These are phyloP conservation scores for Dothistroma septosporum DNA, from an alignment of 2,329 filamentous ascomycete species.

Conservation along the genomic window DNA sequence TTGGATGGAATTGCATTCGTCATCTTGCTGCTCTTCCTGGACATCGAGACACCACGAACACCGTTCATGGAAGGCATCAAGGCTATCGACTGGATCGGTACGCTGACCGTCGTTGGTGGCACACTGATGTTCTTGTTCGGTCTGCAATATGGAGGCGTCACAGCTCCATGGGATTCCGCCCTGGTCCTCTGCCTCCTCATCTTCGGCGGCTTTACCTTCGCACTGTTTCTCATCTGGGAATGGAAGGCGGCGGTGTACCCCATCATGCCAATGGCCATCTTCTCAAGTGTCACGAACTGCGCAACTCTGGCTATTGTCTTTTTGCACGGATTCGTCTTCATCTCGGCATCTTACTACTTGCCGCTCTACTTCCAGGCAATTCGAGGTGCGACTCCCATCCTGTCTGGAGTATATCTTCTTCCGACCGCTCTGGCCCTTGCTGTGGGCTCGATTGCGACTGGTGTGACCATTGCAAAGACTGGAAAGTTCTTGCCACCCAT, in stretches of 20 bases:
- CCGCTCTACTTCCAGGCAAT: slow-evolving; percentile 82
- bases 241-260: slow-evolving; percentile 70
- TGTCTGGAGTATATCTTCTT: slow-evolving; percentile 61
- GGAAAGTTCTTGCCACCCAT: slow-evolving; percentile 50
- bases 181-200: slow-evolving; percentile 73
- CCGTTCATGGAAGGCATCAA: slow-evolving; percentile 58
- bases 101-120: slow-evolving; percentile 64
- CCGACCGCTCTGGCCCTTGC: slow-evolving; percentile 35
- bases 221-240: slow-evolving; percentile 68
- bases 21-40: slow-evolving; percentile 59
- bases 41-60: slow-evolving; percentile 64
- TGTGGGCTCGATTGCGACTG: slow-evolving; percentile 32
- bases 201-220: slow-evolving; percentile 60
- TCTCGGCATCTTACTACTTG: slow-evolving; percentile 71
- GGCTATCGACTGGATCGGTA: slow-evolving; percentile 64
- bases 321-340: slow-evolving; percentile 72
- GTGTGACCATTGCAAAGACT: slow-evolving; percentile 44
- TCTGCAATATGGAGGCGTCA: slow-evolving; percentile 76
- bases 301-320: slow-evolving; percentile 64
- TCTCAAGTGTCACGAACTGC: slow-evolving; percentile 62
- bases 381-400: slow-evolving; percentile 62
- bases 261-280: slow-evolving; percentile 70
- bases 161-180: slow-evolving; percentile 69
- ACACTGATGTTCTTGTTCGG: slow-evolving; percentile 84
- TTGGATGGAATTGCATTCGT: slow-evolving; percentile 57